Conservation (phyloP, 495 filamentous ascomycete species). For the Pyrenula aspistea region DNA sequence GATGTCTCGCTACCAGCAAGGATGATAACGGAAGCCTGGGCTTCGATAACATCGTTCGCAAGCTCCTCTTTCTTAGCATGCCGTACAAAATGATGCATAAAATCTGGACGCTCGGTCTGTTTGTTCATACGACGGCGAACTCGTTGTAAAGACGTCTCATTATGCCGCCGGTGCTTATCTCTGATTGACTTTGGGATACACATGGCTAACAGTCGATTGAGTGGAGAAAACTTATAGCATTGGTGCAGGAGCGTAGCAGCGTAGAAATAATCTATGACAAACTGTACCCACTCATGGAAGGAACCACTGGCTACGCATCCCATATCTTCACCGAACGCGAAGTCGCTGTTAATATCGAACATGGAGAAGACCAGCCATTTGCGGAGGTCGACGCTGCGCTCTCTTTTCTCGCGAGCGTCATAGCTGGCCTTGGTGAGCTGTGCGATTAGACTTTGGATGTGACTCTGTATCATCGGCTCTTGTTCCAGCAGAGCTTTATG, state of each 20-base stretch:
- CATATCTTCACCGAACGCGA: slow-evolving; percentile 6
- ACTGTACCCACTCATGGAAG: slow-evolving; percentile 7
- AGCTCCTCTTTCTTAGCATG: slow-evolving; percentile 5
- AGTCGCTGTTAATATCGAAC: slow-evolving; percentile 6
- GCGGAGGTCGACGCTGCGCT: slow-evolving; percentile 3
- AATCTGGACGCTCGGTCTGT: slow-evolving; percentile 3
- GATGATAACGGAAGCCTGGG: slow-evolving; percentile 5
- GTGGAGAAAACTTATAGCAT: slow-evolving; percentile 6
- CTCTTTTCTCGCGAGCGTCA: too few species aligned
- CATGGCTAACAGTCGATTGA: slow-evolving; percentile 1
- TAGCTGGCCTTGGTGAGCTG: slow-evolving; percentile 3
- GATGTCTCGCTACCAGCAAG: slow-evolving; percentile 3
- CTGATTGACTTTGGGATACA: slow-evolving; percentile 2
- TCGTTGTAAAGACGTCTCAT: slow-evolving; percentile 2
- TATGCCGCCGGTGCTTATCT: slow-evolving; percentile 3
- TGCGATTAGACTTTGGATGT: not conserved
- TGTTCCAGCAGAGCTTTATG: slow-evolving; percentile 29
- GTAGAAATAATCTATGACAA: slow-evolving; percentile 5
- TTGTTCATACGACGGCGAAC: slow-evolving; percentile 3
- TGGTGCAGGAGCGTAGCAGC: slow-evolving; percentile 5
- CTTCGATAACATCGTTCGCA: slow-evolving; percentile 1
- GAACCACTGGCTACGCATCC: slow-evolving; percentile 1
- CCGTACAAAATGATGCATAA: slow-evolving; percentile 5
- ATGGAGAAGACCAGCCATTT: slow-evolving; percentile 5
- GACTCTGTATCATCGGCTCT: slow-evolving; percentile 22